Percentiles rank a stretch among this genome's conserved stretches.
phyloP scores from a whole-genome alignment of 495 filamentous ascomycete genomes.

The Pseudevernia furfuracea region DNA sequence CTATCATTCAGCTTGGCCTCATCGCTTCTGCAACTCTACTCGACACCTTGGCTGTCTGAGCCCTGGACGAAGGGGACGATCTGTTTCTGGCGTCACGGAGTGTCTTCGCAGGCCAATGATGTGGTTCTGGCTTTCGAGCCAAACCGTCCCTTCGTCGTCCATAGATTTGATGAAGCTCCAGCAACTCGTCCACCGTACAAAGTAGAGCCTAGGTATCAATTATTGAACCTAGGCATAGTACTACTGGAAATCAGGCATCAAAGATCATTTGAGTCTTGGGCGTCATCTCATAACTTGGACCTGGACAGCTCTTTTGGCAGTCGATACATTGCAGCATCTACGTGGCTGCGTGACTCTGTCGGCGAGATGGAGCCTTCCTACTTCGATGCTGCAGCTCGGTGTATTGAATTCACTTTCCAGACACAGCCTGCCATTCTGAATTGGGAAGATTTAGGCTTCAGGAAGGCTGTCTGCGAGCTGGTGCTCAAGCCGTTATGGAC shows the following conservation, averaged over 20 bases:
- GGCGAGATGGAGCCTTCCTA: not conserved
- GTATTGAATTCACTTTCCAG: slow-evolving; percentile 12
- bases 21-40: slow-evolving; percentile 13
- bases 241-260: slow-evolving; percentile 15
- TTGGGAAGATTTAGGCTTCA: slow-evolving; percentile 12
- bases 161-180: not conserved
- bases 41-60: slow-evolving; percentile 13
- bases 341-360: slow-evolving; percentile 1
- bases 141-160: slow-evolving; percentile 8
- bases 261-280: slow-evolving; percentile 10
- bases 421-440: not conserved
- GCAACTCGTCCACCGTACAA: not conserved
- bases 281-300: not conserved
- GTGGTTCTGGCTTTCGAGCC: not conserved
- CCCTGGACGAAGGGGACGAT: slow-evolving; percentile 11
- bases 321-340: slow-evolving; percentile 7
- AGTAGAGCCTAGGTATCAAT: not conserved
- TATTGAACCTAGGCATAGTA: slow-evolving; percentile 12
- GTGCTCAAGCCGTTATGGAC: slow-evolving; percentile 14
- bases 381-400: not conserved
- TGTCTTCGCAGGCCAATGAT: not conserved
- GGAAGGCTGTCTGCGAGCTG: slow-evolving; percentile 9
- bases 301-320: slow-evolving; percentile 10
- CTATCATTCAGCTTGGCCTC: slow-evolving; percentile 13
- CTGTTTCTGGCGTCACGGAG: not conserved